Percentiles rank a stretch among this genome's conserved stretches.
These are phyloP conservation scores for Plasmodium vinckei DNA, from an alignment of 169 alveolate species.

Conservation along the genomic window DNA sequence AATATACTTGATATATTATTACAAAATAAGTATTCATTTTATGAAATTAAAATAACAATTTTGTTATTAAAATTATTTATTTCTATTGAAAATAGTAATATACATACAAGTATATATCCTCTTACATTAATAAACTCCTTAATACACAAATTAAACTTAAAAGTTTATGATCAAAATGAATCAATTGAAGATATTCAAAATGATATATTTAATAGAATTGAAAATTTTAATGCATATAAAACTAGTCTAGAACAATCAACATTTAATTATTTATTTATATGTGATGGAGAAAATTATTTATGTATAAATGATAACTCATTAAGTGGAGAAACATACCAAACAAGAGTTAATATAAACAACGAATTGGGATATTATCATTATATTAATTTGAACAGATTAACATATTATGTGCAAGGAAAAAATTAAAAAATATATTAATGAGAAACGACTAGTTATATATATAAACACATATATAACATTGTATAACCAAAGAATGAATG, in stretches of 20 bases:
- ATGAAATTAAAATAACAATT: constrained; percentile 60
- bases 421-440: neutral
- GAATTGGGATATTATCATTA: constrained; percentile 60
- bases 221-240: neutral
- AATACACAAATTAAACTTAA: constrained; percentile 54
- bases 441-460: no score
- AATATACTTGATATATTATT: constrained; percentile 26
- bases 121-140: constrained; percentile 49
- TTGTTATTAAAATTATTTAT: constrained; percentile 40
- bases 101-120: constrained; percentile 27
- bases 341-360: constrained; percentile 39
- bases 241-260: constrained; percentile 3
- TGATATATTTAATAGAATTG: neutral
- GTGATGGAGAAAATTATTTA: constrained; percentile 68
- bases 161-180: constrained; percentile 9
- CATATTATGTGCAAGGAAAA: constrained; percentile 37
- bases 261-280: constrained; percentile 48
- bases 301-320: constrained; percentile 65
- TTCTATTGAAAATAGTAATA: constrained; percentile 18
- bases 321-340: constrained; percentile 6
- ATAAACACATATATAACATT: no score
- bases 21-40: constrained; percentile 15
- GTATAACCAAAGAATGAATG: no score
- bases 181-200: neutral
- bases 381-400: constrained; percentile 59